Evolutionary conservation across 2,329 filamentous ascomycete species (phyloP).

Genomic region (Neofusicoccum parvum): DNA sequence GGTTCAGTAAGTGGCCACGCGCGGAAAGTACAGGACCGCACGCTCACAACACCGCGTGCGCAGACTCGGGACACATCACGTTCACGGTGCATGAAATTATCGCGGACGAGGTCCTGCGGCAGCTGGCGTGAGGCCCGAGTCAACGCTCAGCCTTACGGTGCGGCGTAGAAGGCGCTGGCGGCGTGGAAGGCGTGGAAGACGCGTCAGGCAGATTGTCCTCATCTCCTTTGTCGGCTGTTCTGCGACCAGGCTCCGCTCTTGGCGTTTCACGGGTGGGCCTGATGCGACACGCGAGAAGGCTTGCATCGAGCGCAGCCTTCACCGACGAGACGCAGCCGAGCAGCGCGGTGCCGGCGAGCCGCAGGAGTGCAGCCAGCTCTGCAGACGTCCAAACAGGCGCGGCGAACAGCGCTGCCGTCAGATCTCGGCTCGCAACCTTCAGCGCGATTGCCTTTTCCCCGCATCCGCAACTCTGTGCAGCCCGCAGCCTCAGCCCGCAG

Average conservation of each 20-base stretch:
- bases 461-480: too few relatives aligned
- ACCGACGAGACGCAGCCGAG: too few relatives aligned
- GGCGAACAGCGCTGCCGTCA: not conserved
- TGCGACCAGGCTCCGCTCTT: slow-evolving; percentile 1
- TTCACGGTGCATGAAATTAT: slow-evolving; percentile 16
- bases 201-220: slow-evolving; percentile 7
- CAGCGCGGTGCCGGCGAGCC: too few relatives aligned
- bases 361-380: too few relatives aligned
- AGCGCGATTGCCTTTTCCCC: too few relatives aligned
- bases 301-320: too few relatives aligned
- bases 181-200: not conserved
- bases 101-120: slow-evolving; percentile 1
- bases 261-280: slow-evolving; percentile 13
- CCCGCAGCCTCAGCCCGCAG: not conserved
- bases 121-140: slow-evolving; percentile 5
- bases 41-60: not conserved
- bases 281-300: not conserved
- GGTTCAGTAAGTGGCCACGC: slow-evolving; percentile 10
- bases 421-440: not conserved
- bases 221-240: not conserved
- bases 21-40: not conserved
- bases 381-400: not conserved
- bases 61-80: slow-evolving; percentile 19
- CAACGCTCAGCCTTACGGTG: not conserved
- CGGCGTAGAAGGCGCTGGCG: not conserved